Base-by-base conservation (phyloP, 1,284 basidiomycete genomes). In the Boletus sp. region DNA sequence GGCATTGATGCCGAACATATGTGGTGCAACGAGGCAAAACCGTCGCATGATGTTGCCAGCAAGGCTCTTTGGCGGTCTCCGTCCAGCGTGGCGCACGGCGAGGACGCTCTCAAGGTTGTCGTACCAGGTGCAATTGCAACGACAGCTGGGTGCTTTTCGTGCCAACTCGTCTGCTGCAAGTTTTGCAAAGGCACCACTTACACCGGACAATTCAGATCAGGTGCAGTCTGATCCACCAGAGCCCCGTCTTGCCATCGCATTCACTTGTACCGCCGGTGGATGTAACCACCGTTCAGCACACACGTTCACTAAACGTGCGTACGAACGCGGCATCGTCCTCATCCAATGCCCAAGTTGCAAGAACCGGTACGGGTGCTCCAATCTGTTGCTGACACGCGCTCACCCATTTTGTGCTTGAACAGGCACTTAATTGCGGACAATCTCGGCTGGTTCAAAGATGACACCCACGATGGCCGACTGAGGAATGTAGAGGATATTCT, bases 301-400 rank as follows among this genome's bases (percentile, higher is more conserved):
- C 61, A 80, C 91, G 54, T 98, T 98, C 64, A 80, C 88, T 9
- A 88, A 84, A 64, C 76, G 82, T 29, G 81, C 89, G 23, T 99
- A 98, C 67, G 79, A 87, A 59, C 81, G 77, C 40, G 95, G 95
- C 0, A 88, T 98, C 46, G 94, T 98, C 1, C 74, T 99, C 26
- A 82, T 97, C 0, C 82, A 95, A 63, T 98, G 95, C 69, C 93
- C 94, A 1, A 80, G 80, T 14, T 98, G 95, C 69, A 83, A 90
- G 61, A 93, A 91, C 62, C 72, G 93, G 86, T 91, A 65, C 52
- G 79, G 68, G 14, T 14, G 43, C 42, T 3, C 8, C 45, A 7
- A 23, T 46, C 20, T 43, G 20, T 48, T 39, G 2, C 30, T 20
- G 3, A 19, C 16, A 16, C 13, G 50, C 42, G 22, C 46, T 54